These are phyloP conservation scores for Trichoderma parareesei DNA, from an alignment of 495 filamentous ascomycete species.

Conservation along the genomic window DNA sequence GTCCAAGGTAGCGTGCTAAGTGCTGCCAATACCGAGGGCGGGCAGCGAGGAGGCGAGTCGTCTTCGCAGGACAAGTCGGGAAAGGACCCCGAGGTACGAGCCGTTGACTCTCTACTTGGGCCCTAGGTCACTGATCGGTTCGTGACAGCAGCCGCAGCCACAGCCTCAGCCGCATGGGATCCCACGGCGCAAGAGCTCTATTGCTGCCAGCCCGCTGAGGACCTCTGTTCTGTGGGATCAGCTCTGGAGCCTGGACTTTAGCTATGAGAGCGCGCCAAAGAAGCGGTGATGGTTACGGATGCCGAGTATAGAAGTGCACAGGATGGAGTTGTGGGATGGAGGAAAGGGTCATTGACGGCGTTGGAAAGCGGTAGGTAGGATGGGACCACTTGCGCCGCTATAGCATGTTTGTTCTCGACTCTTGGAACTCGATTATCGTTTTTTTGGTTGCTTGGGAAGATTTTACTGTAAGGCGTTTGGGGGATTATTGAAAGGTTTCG, in stretches of 20 bases:
- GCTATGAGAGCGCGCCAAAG: conserved; percentile 28
- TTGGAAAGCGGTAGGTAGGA: neutral
- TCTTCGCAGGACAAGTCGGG: conserved; percentile 11
- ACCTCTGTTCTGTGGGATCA: conserved; percentile 46
- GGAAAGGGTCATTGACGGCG: neutral
- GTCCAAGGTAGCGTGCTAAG: conserved; percentile 17
- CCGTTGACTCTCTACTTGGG: conserved; percentile 26
- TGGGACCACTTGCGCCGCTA: neutral
- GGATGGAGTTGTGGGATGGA: neutral
- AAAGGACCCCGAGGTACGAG: conserved; percentile 27
- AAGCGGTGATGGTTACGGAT: neutral
- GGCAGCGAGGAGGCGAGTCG: conserved; percentile 1
- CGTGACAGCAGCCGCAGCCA: conserved; percentile 6
- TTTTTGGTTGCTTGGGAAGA: neutral
- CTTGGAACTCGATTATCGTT: neutral
- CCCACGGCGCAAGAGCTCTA: conserved; percentile 12
- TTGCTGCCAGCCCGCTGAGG: conserved; percentile 27
- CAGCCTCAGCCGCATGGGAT: conserved; percentile 27
- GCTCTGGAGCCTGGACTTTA: conserved; percentile 44
- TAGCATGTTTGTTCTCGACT: neutral
- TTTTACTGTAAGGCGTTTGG: neutral
- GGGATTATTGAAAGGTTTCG: neutral
- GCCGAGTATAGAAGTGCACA: neutral
- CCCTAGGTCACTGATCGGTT: conserved; percentile 17
- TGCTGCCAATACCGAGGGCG: neutral